Percentiles rank a stretch among this genome's conserved stretches.
Conservation (phyloP, 2,329 filamentous ascomycete species). For the Tolypocladium nubicola region DNA sequence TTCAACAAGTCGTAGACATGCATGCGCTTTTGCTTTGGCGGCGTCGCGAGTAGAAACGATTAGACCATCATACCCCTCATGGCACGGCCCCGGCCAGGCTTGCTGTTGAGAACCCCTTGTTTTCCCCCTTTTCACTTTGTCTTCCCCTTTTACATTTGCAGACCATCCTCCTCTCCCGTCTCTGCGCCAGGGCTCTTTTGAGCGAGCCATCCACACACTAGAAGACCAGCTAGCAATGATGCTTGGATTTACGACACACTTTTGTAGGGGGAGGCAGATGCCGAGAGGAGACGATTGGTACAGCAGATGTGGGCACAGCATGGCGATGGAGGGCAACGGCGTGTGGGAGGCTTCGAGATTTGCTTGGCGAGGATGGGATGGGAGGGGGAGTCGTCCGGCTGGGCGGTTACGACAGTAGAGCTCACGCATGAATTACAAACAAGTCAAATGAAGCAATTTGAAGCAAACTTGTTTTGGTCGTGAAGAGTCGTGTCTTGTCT, state of each 20-base stretch:
- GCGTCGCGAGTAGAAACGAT: slow-evolving; percentile 5
- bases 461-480: neutral
- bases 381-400: slow-evolving; percentile 9
- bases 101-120: neutral
- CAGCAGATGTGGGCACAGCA: neutral
- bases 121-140: slow-evolving; percentile 4
- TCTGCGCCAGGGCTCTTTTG: neutral
- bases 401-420: slow-evolving; percentile 16
- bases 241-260: slow-evolving; percentile 10
- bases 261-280: slow-evolving; percentile 3
- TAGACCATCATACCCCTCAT: slow-evolving; percentile 7
- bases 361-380: neutral
- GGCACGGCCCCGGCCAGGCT: neutral
- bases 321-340: neutral
- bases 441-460: neutral
- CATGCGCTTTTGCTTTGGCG: neutral
- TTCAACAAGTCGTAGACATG: slow-evolving; percentile 48
- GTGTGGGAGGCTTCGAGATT: neutral
- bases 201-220: neutral
- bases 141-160: slow-evolving; percentile 6
- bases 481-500: neutral
- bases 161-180: neutral
- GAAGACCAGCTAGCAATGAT: slow-evolving; percentile 5
- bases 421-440: slow-evolving; percentile 14
- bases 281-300: slow-evolving; percentile 6